Conservation (phyloP, 495 filamentous ascomycete species). For the Pyrenula aspistea region DNA sequence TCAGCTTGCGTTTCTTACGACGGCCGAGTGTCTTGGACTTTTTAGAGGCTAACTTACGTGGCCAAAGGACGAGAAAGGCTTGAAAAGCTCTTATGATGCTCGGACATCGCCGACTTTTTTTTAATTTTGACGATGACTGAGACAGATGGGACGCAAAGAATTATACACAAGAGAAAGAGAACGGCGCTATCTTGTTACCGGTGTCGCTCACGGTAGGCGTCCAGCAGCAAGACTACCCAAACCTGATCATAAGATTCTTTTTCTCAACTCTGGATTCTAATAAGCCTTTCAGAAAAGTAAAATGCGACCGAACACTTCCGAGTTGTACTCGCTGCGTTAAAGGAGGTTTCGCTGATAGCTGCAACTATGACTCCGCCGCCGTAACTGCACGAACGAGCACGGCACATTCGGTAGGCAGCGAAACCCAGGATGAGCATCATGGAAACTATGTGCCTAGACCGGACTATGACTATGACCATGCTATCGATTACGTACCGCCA, state of each 20-base stretch:
- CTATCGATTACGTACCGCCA: not conserved
- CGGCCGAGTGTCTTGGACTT: no score
- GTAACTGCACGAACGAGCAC: not conserved
- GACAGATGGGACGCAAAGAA: not conserved
- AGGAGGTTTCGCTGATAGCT: constrained; percentile 26
- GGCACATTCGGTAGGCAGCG: not conserved
- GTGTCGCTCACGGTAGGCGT: not conserved
- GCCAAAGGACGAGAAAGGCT: no score
- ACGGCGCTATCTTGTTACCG: not conserved
- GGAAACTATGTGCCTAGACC: not conserved
- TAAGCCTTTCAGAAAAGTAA: constrained; percentile 44
- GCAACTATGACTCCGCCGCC: constrained; percentile 22
- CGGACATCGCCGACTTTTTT: no score
- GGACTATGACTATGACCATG: not conserved
- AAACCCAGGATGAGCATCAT: not conserved
- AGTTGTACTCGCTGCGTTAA: constrained; percentile 51
- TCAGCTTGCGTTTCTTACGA: no score
- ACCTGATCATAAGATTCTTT: not conserved
- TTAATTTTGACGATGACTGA: not conserved
- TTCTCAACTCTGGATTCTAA: not conserved
- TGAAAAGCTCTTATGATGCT: no score
- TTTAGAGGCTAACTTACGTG: no score
- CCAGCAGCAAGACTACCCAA: not conserved
- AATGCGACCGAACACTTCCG: constrained; percentile 56
- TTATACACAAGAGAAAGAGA: not conserved